These are phyloP conservation scores for Arachnomyces sp. DNA, from an alignment of 2,329 filamentous ascomycete genomes.

Conservation along the genomic window DNA sequence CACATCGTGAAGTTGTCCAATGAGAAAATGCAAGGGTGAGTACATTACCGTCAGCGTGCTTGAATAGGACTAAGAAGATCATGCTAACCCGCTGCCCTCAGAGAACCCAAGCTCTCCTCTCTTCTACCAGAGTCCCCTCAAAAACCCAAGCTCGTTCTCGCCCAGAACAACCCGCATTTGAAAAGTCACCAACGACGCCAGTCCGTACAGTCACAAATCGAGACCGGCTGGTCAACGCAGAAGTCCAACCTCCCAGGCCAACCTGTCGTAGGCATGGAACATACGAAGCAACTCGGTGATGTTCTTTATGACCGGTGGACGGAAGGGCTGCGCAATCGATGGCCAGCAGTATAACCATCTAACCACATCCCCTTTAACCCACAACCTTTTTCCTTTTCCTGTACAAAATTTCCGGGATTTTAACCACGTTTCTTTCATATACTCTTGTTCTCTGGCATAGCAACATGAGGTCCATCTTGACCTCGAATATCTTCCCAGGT, in stretches of 20 bases:
- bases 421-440: too few species aligned
- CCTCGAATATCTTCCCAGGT: too few species aligned
- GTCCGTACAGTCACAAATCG: constrained; percentile 29
- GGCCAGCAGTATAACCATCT: constrained; percentile 38
- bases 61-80: too few species aligned
- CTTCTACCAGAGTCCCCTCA: constrained; percentile 39
- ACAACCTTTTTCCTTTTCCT: too few species aligned
- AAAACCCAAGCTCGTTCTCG: constrained; percentile 62
- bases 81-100: constrained; percentile 9
- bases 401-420: too few species aligned
- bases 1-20: constrained; percentile 73
- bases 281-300: constrained; percentile 80
- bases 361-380: too few species aligned
- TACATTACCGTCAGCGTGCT: constrained; percentile 3
- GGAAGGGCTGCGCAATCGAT: constrained; percentile 68
- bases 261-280: constrained; percentile 71
- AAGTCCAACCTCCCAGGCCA: constrained; percentile 48
- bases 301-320: constrained; percentile 88
- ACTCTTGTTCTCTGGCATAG: too few species aligned
- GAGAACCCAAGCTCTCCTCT: constrained; percentile 28
- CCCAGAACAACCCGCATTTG: constrained; percentile 76
- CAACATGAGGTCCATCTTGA: too few species aligned
- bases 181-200: constrained; percentile 68
- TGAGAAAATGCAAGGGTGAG: constrained; percentile 54
- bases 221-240: constrained; percentile 25